A percentile compares a stretch with the other conserved stretches of the same genome.
Evolutionary conservation across 106 monocot genomes (phyloP).

Genomic region (Chionographis japonica): DNA sequence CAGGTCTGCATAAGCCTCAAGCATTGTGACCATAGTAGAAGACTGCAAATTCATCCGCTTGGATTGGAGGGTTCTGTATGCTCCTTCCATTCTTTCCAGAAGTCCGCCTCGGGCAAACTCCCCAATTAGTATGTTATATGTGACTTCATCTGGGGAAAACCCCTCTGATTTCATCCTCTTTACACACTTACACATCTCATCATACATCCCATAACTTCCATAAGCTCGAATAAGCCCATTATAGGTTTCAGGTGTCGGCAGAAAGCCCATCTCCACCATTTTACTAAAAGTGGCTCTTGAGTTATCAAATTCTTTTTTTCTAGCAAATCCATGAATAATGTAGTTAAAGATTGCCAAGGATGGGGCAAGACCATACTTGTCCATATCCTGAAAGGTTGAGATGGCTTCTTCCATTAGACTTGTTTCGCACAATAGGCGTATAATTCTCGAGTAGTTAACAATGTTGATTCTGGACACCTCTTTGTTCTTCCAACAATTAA

Average conservation of each 20-base stretch:
- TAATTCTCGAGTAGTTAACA: conserved; percentile 45
- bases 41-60: conserved; percentile 61
- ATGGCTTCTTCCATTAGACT: conserved; percentile 38
- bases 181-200: conserved; percentile 69
- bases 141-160: conserved; percentile 51
- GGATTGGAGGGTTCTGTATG: conserved; percentile 40
- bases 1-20: conserved; percentile 67
- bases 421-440: conserved; percentile 35
- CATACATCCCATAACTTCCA: conserved; percentile 47
- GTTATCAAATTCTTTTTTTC: conserved; percentile 36
- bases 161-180: conserved; percentile 60
- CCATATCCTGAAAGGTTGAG: conserved; percentile 41
- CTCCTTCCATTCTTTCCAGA: conserved; percentile 58
- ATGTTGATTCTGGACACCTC: conserved; percentile 27
- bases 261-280: conserved; percentile 44
- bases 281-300: conserved; percentile 26
- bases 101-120: conserved; percentile 54
- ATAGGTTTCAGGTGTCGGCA: conserved; percentile 50
- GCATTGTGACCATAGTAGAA: conserved; percentile 46
- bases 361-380: conserved; percentile 25
- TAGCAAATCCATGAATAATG: conserved; percentile 54
- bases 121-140: conserved; percentile 59
- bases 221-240: conserved; percentile 66
- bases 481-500: conserved; percentile 52
- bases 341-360: conserved; percentile 51